Conservation (phyloP, 768 basidiomycete genomes). For the Russula brevipes region DNA sequence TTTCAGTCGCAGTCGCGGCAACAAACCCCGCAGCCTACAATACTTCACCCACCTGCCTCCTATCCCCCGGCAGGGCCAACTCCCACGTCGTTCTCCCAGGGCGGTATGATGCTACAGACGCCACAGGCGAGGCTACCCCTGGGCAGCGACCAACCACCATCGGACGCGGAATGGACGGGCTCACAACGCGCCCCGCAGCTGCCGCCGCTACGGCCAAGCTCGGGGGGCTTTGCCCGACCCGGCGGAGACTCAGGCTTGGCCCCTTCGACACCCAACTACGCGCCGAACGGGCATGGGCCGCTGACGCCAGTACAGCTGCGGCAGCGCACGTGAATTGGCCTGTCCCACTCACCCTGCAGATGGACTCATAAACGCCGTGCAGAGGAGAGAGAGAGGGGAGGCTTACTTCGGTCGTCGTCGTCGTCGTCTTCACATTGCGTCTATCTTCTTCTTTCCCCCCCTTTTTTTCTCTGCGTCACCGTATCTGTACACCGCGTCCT, state of each 20-base stretch:
- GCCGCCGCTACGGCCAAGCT: slow-evolving; percentile 18
- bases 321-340: slow-evolving; percentile 22
- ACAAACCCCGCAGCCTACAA: slow-evolving; percentile 21
- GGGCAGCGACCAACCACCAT: slow-evolving; percentile 16
- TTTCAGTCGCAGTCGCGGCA: slow-evolving; percentile 21
- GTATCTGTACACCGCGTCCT: slow-evolving; percentile 18
- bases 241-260: slow-evolving; percentile 17
- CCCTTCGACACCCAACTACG: slow-evolving; percentile 12
- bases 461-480: slow-evolving; percentile 15
- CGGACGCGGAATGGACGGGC: slow-evolving; percentile 23
- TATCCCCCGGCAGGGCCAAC: slow-evolving; percentile 28
- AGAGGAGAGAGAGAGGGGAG: background rate
- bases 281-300: slow-evolving; percentile 16
- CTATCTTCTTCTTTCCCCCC: slow-evolving; percentile 12
- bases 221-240: slow-evolving; percentile 16
- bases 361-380: background rate
- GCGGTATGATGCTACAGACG: slow-evolving; percentile 41
- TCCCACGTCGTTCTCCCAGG: slow-evolving; percentile 42
- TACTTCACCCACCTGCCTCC: slow-evolving; percentile 7
- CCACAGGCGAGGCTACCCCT: slow-evolving; percentile 31
- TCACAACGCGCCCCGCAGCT: slow-evolving; percentile 18
- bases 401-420: background rate
- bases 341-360: too few species aligned
- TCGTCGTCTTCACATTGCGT: slow-evolving; percentile 3
- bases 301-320: slow-evolving; percentile 22